phyloP scores from a whole-genome alignment of 2,329 filamentous ascomycete species.

The Colletotrichum aenigma region DNA sequence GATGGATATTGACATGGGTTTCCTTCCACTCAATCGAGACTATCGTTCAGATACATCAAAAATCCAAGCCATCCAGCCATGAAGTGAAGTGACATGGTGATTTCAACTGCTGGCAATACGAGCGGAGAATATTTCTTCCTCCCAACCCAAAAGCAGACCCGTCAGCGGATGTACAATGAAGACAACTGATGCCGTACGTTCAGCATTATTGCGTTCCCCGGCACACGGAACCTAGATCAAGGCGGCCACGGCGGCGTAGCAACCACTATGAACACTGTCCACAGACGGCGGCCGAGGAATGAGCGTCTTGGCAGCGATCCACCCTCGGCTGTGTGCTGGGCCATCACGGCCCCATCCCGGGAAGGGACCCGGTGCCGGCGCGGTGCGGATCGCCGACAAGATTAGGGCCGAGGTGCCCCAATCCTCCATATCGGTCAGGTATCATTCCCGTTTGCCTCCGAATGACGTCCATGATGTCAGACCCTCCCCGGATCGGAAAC shows the following conservation, averaged over 20 bases:
- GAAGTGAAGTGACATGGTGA: not conserved
- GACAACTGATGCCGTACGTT: too few species aligned
- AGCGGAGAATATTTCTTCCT: accelerated
- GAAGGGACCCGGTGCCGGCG: not conserved
- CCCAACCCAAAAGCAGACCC: not conserved
- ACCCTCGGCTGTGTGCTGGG: not conserved
- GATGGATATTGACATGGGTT: conserved; percentile 3
- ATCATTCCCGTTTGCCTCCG: not conserved
- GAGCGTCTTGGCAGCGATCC: not conserved
- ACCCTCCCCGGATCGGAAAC: not conserved
- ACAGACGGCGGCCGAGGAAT: not conserved
- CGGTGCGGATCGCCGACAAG: not conserved
- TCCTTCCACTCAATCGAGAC: conserved; percentile 10
- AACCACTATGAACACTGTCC: not conserved
- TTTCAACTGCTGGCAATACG: not conserved
- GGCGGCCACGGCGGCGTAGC: not conserved
- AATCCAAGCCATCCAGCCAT: conserved; percentile 4
- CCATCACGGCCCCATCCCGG: not conserved
- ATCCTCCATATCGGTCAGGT: not conserved
- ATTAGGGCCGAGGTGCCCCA: not conserved
- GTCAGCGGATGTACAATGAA: too few species aligned
- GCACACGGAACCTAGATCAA: not conserved
- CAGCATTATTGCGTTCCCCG: accelerated
- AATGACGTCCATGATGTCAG: not conserved
- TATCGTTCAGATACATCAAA: conserved; percentile 14